A percentile compares a stretch with the other conserved stretches of the same genome.
These are phyloP conservation scores for Macadamia tetraphylla DNA, from an alignment of 164 flowering plant species.

Conservation along the genomic window DNA sequence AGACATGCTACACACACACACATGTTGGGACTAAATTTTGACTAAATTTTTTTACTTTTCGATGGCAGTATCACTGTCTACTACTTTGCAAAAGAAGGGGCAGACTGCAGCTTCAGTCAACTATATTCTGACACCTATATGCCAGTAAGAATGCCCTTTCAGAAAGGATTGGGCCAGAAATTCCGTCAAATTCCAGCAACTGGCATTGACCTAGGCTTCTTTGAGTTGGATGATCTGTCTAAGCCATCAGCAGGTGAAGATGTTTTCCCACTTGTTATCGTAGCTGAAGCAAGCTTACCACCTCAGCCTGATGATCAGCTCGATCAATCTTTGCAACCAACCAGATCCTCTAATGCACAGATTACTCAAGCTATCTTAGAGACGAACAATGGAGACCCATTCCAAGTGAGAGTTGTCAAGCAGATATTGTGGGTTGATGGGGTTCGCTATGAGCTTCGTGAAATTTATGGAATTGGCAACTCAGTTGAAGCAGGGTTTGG, in stretches of 20 bases:
- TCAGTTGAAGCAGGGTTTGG: conserved; percentile 39
- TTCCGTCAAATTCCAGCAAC: conserved; percentile 75
- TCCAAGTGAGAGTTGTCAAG: conserved; percentile 57
- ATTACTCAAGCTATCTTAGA: conserved; percentile 75
- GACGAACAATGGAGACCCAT: conserved; percentile 42
- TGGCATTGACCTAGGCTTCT: conserved; percentile 75
- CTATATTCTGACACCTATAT: conserved; percentile 48
- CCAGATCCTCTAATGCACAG: conserved; percentile 44
- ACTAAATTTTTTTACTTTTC: neutral
- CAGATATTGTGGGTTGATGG: conserved; percentile 79
- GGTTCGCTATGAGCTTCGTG: conserved; percentile 77
- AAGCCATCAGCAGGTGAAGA: conserved; percentile 61
- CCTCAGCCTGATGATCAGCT: conserved; percentile 22
- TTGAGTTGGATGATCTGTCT: conserved; percentile 63
- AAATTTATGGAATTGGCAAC: conserved; percentile 72
- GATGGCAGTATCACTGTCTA: conserved; percentile 62
- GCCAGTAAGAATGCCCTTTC: conserved; percentile 55
- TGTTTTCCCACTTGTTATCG: conserved; percentile 79
- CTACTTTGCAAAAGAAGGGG: conserved; percentile 83
- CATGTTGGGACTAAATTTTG: neutral
- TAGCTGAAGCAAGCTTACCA: conserved; percentile 45
- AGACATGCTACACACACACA: no score
- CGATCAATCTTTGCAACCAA: conserved; percentile 19
- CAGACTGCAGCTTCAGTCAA: conserved; percentile 50
- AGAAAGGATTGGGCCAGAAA: conserved; percentile 63